Evolutionary conservation across 257 asterid genomes (phyloP).

Genomic region (Przewalskia tangutica): DNA sequence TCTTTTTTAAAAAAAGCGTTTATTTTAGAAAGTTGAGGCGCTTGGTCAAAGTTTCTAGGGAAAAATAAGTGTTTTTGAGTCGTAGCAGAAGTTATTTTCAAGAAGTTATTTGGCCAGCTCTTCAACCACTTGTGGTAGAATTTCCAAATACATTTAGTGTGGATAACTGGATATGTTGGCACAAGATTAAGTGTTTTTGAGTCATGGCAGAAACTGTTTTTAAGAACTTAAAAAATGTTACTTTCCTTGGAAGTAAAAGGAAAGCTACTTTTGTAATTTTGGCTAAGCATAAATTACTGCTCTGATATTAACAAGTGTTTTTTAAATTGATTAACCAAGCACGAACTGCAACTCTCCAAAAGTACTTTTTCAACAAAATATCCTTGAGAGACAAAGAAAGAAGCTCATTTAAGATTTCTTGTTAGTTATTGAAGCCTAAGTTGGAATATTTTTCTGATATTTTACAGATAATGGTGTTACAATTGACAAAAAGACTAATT

Average conservation of each 20-base stretch:
- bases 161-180: too few relatives aligned
- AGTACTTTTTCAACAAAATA: background rate
- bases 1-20: background rate
- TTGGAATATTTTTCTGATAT: background rate
- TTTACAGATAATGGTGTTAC: conserved; percentile 30
- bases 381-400: background rate
- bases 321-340: background rate
- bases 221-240: background rate
- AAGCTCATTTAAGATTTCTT: background rate
- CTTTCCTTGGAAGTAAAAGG: background rate
- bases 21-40: background rate
- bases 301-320: background rate
- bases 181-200: background rate
- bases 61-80: background rate
- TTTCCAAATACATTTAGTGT: too few relatives aligned
- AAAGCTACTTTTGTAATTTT: background rate
- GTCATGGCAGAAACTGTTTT: background rate
- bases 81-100: background rate
- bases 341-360: background rate
- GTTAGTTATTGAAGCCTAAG: background rate
- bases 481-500: conserved; percentile 32
- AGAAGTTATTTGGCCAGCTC: background rate
- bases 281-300: background rate
- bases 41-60: background rate
- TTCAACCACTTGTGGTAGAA: too few relatives aligned